Base-by-base conservation (phyloP, 768 basidiomycete species). In the Favolaschia claudopus region DNA sequence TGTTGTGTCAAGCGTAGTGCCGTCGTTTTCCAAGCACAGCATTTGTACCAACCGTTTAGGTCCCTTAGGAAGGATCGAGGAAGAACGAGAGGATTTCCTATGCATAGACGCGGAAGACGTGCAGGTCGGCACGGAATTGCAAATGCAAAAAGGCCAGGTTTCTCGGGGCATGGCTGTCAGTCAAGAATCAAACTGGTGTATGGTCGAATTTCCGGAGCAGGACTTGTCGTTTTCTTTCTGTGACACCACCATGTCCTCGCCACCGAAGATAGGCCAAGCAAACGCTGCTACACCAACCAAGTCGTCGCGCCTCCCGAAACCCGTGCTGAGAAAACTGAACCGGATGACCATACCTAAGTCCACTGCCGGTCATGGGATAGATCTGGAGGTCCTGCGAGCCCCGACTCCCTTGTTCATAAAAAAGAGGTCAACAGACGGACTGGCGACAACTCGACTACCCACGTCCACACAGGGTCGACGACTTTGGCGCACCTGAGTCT, bases 251-350 rank as follows among this genome's bases (percentile, higher is more conserved):
- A 37, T 43, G 17, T 43, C 46, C n/a, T 29, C 45, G 7, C 27
- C 52, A 36, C 22, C 52, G 14, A 45, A 33, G 28, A 48, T 33
- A 9, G 43, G 32, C 14, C 49, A 46, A 3, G 52, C 19, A 22
- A 48, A 60, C 27, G 28, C 24, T 13, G 12, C 54, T 13, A 47
- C 58, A 3, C 48, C 38, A 6, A 48, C 49, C 25, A 60, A 51
- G 31, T 62, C 57, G 47, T 70, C 68, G 27, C 67, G 60, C 15
- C 66, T 70, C 29, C 69, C 71, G 19, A 64, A 67, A 28, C 69
- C 70, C 13, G 66, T 70, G 13, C 45, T 68, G 29, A 65, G 67
- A 36, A 62, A 60, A 13, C 32, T 68, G 48, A 68, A 50, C 46
- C 59, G 68, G 42, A 55, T 67, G 33, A 67, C 70, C 28, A 49